A percentile compares a stretch with the other conserved stretches of the same genome.
phyloP scores from a whole-genome alignment of 495 filamentous ascomycete species.

The Cercophora newfieldiana region DNA sequence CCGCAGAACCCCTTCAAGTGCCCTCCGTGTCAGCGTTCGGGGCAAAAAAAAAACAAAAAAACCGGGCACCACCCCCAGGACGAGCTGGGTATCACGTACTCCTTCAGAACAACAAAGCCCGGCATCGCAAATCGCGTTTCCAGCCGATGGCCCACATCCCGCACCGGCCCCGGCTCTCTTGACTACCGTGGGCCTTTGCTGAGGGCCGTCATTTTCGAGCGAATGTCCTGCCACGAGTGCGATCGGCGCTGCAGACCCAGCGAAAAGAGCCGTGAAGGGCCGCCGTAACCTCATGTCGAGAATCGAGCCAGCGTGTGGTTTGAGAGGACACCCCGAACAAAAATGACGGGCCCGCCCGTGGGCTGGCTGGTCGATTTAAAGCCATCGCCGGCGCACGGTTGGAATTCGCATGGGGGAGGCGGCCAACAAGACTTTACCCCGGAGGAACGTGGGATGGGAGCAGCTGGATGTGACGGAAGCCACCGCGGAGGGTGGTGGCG shows the following conservation, averaged over 20 bases:
- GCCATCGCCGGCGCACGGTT: not conserved
- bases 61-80: too few species aligned
- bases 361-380: not conserved
- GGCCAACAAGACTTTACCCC: too few species aligned
- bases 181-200: not conserved
- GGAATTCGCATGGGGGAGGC: too few species aligned
- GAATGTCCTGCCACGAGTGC: not conserved
- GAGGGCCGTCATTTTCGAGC: not conserved
- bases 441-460: too few species aligned
- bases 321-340: not conserved
- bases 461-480: too few species aligned
- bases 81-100: not conserved
- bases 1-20: slow-evolving; percentile 44
- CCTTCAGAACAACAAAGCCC: slow-evolving; percentile 24
- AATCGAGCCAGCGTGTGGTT: not conserved
- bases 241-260: not conserved
- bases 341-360: not conserved
- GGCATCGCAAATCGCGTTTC: slow-evolving; percentile 18
- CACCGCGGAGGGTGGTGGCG: too few species aligned
- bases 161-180: slow-evolving; percentile 13
- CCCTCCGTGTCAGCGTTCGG: not conserved
- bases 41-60: not conserved
- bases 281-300: slow-evolving; percentile 12
- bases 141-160: slow-evolving; percentile 19
- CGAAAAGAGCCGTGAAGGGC: not conserved